Percentiles rank a stretch among this genome's conserved stretches.
Conservation (phyloP, 1,139 yeast genomes). For the Yamadazyma trypodendri region DNA sequence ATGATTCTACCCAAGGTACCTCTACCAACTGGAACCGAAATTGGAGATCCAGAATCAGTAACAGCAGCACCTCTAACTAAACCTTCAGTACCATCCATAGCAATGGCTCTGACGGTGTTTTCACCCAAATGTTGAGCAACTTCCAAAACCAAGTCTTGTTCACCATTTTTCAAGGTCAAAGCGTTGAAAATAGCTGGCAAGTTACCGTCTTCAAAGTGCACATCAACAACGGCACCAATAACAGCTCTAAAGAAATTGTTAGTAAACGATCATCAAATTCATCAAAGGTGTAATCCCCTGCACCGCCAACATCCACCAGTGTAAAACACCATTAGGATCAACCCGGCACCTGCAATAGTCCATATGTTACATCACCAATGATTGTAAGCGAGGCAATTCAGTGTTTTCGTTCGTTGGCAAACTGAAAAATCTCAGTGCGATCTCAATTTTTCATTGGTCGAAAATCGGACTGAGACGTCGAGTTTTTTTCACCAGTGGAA, state of each 20-base stretch:
- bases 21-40: constrained; percentile 98
- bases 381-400: not conserved
- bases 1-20: constrained; percentile 98
- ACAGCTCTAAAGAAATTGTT: constrained; percentile 64
- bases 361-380: not conserved
- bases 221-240: constrained; percentile 99
- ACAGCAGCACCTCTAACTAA: constrained; percentile 96
- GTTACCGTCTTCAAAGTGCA: constrained; percentile 96
- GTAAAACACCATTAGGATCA: too few relatives aligned
- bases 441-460: constrained; percentile 5
- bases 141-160: constrained; percentile 81
- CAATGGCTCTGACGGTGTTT: constrained; percentile 99
- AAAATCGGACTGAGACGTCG: constrained; percentile 3
- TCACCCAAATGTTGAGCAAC: constrained; percentile 99
- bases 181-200: constrained; percentile 98
- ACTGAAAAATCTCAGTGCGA: not conserved
- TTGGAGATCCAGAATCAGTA: constrained; percentile 95
- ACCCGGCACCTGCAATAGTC: too few relatives aligned
- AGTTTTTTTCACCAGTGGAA: not conserved
- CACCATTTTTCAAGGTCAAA: constrained; percentile 75
- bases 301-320: too few relatives aligned
- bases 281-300: too few relatives aligned
- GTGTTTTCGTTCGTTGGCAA: not conserved
- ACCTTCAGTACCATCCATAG: constrained; percentile 99
- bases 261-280: too few relatives aligned